Base-by-base conservation (phyloP, 2,329 filamentous ascomycete species). In the Colletotrichum tanaceti region DNA sequence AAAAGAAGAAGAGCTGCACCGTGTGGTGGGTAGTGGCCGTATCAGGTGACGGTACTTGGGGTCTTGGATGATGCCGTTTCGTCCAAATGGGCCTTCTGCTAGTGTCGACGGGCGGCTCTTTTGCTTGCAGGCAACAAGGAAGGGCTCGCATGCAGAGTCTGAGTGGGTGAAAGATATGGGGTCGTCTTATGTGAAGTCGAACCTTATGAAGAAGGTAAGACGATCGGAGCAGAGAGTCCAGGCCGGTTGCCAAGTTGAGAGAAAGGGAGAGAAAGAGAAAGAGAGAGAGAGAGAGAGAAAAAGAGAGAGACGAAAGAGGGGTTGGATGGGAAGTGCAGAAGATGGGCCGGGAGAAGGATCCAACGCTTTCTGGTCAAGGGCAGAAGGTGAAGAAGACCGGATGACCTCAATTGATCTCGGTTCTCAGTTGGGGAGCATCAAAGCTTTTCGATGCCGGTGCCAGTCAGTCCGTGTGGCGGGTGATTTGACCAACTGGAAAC, bases 401-500 rank as follows among this genome's bases (percentile, higher is more conserved):
- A 66, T 69, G 55, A 65, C 55, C 57, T 69, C 57, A 60, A 63
- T 59, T 60, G 54, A 60, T 32, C 28, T 32, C 28, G 28, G 28
- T 32, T 32, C 28, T 32, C 57, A 60, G 66, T 59, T 60, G 54
- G 55, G 65, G 54, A 68, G 61, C 41, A 54, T 65, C 61, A 65
- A 68, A 68, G 62, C 66, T 61, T 61, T 69, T 69, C 35, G 66
- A 60, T 61, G 54, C 66, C 50, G 57, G 66, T 69, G 44, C 62
- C 52, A 60, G 55, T 49, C 62, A 69, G 66, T 65, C 66, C 62
- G 62, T 66, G 66, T 69, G 62, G 54, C 28, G 28, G 28, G 9
- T 65, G 62, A 65, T 57, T 66, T 60, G 62, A 66, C 66, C 66
- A 69, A 69, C 66, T 69, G 43, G 55, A 69, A 69, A 66, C 62